phyloP scores from a whole-genome alignment of 192 early-diverging fungal species.

The Spinellus fusiger region DNA sequence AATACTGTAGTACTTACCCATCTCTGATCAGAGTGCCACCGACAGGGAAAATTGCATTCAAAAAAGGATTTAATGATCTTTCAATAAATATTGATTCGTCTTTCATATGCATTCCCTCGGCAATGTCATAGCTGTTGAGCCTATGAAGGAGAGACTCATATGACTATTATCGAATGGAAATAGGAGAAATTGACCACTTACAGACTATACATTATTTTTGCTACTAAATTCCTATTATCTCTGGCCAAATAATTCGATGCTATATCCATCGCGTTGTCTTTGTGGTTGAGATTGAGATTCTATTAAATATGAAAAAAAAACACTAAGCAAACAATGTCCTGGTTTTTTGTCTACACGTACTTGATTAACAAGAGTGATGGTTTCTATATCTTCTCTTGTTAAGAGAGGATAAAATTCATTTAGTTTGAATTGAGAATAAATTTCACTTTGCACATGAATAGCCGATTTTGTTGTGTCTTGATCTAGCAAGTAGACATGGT shows the following conservation, averaged over 20 bases:
- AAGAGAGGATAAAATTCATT: neutral
- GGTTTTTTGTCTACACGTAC: conserved; percentile 1
- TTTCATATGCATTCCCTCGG: neutral
- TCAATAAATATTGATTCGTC: conserved; percentile 2
- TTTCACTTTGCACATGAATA: neutral
- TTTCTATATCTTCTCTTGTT: conserved; percentile 2
- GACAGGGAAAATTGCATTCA: neutral
- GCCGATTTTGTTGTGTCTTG: neutral
- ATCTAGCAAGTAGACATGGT: neutral
- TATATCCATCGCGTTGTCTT: conserved; percentile 1
- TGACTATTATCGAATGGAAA: conserved; percentile 1
- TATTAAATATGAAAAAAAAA: conserved; percentile 1
- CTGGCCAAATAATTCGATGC: neutral
- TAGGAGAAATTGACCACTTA: neutral
- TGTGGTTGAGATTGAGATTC: conserved; percentile 1
- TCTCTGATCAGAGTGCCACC: neutral
- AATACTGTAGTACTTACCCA: conserved; percentile 5
- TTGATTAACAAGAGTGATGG: neutral
- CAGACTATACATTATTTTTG: conserved; percentile 8
- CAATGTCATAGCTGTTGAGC: conserved; percentile 3
- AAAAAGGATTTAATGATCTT: conserved; percentile 3
- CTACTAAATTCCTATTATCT: neutral
- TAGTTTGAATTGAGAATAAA: neutral
- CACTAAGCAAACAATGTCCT: neutral
- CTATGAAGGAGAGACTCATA: neutral